Evolutionary conservation across 805 yeast genomes (phyloP), one percentile per base, ranked within the genome.

Genomic region (Candida ipomoeae): DNA sequence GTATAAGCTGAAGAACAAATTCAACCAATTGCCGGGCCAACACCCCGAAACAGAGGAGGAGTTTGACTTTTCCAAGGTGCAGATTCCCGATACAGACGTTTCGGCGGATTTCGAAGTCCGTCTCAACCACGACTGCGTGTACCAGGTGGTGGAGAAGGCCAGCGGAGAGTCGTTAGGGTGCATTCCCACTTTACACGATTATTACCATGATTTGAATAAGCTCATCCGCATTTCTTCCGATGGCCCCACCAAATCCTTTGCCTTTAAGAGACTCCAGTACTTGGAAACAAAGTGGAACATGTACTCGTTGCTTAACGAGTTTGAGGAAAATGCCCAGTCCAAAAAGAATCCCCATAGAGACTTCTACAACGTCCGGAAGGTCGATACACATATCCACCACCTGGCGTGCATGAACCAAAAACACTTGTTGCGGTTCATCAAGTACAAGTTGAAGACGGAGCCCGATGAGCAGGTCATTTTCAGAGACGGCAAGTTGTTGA

Each of bases 401-500:
- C 88, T 97, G 8, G 99, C 99, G 10, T 91, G 97, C 68, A 95
- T 95, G 98, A 95, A 95, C 63, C 99, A 94, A 71, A 94, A 94
- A 69, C 99, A 94, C 71, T 73, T 94, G 61, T 75, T 94, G 57
- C 84, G 99, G 61, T 94, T 89, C 67, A 94, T 94, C 68, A 94
- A 94, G 70, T 89, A 90, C 66, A 94, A 94, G 71, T 83, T 94
- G 70, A 89, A 92, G 71, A 87, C 89, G 52, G 73, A 75, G 43
- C 91, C 96, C 2, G 80, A 89, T 57, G 97, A 95, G 65, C 85
- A 87, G 54, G 99, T 94, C 13, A 94, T 95, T 45, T 85, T 80
- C 69, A 85, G 99, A 73, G 99, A 94, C 71, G 96, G 92, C 17
- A 83, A 88, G 64, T 81, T 89, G 6, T 78, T 94, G 62, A 87